Base-by-base conservation (phyloP, 164 flowering plant genomes). In the Santalum album region DNA sequence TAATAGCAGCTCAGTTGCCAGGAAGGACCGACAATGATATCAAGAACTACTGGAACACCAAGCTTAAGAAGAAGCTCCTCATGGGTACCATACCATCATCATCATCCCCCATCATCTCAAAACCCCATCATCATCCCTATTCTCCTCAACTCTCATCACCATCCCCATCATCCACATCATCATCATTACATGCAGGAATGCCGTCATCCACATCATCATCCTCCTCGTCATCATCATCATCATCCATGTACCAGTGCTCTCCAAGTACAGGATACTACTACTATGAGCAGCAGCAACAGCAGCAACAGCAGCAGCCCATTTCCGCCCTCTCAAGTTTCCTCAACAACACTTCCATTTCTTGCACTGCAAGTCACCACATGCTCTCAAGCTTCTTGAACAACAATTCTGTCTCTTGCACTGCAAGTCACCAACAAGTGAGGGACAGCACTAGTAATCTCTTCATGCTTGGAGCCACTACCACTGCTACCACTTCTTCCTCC, bases 31-130 rank as follows among this genome's bases (percentile, higher is more conserved):
- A 75, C 38, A 75, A 75, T 62, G 79, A 75, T 48, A 72, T 75
- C 49, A 75, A 75, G 62, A 75, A 75, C 68, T 72, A 75, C 55
- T 75, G 79, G 79, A 75, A 75, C 70, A 75, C 79, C 9, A 75
- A 72, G 69, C 69, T 75, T 11, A 75, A 72, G 76, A 75, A 67
- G 69, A 75, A 75, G 49, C 59, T 75, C 42, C 42, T 38, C 42
- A 38, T 38, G 42, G 16, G 14, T 9, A 16, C 42, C 39, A 58
- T 65, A 19, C 25, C 52, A 49, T 38, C 40, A 49, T 35, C 34
- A 24, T 18, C 56, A 55, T 16, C 60, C 42, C 5, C 10, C 32
- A 15, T 26, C 46, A 57, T 51, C 43, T 3, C 14, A 11, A 12
- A 38, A 11, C 42, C 58, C 23, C 60, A 2, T 42, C 45, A 12